A percentile compares a stretch with the other conserved stretches of the same genome.
Evolutionary conservation across 495 filamentous ascomycete species (phyloP).

Genomic region (Penicillium paxilli): DNA sequence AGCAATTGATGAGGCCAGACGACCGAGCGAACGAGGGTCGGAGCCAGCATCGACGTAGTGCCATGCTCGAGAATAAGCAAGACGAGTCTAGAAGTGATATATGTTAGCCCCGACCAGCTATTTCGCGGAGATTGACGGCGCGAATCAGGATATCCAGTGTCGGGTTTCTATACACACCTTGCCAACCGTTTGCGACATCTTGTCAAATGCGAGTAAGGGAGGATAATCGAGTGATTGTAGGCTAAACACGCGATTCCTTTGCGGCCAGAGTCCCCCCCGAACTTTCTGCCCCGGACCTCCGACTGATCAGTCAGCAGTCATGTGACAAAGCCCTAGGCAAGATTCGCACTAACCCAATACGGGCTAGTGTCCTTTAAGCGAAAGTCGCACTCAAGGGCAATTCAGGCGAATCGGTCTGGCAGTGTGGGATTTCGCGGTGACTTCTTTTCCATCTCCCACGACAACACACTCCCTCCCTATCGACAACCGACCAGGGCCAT

Average conservation of each 20-base stretch:
- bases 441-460: slow-evolving; percentile 34
- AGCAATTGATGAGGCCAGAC: slow-evolving; percentile 88
- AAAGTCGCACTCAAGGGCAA: slow-evolving; percentile 45
- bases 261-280: slow-evolving; percentile 6
- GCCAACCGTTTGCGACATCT: slow-evolving; percentile 49
- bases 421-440: slow-evolving; percentile 31
- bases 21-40: slow-evolving; percentile 63
- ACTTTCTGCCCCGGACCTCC: slow-evolving; percentile 14
- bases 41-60: slow-evolving; percentile 79
- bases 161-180: slow-evolving; percentile 30
- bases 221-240: not conserved
- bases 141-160: not conserved
- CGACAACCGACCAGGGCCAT: slow-evolving; percentile 49
- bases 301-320: slow-evolving; percentile 19
- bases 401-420: slow-evolving; percentile 29
- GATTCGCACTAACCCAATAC: slow-evolving; percentile 7
- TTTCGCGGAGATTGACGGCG: not conserved
- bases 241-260: slow-evolving; percentile 1
- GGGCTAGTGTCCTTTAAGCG: slow-evolving; percentile 44
- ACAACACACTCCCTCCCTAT: slow-evolving; percentile 46
- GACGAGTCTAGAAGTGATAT: slow-evolving; percentile 68
- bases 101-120: not conserved
- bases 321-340: slow-evolving; percentile 33
- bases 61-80: slow-evolving; percentile 95
- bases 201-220: slow-evolving; percentile 12